These are phyloP conservation scores for Acacia acuminata DNA, from an alignment of 306 rosid genomes.

Conservation along the genomic window DNA sequence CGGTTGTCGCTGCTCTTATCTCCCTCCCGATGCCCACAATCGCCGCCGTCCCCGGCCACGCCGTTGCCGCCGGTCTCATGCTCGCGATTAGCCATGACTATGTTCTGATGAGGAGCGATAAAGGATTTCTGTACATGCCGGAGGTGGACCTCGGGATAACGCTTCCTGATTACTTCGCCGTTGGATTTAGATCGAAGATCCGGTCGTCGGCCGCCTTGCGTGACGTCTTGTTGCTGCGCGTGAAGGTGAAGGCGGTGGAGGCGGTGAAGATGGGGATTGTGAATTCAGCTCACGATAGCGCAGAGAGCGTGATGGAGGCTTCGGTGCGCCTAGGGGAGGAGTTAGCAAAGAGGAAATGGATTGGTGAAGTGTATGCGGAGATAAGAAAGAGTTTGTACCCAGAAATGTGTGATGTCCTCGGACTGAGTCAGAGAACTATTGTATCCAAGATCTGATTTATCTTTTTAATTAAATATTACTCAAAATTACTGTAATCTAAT, in stretches of 20 bases:
- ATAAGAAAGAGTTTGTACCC: conserved; percentile 65
- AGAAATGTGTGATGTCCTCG: conserved; percentile 39
- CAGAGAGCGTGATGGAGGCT: conserved; percentile 38
- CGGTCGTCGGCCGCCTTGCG: conserved; percentile 36
- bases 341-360: conserved; percentile 50
- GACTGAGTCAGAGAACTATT: conserved; percentile 4
- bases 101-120: conserved; percentile 50
- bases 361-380: conserved; percentile 48
- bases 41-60: conserved; percentile 63
- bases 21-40: conserved; percentile 68
- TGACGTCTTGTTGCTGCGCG: conserved; percentile 43
- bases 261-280: conserved; percentile 60
- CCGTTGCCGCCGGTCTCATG: conserved; percentile 53
- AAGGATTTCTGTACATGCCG: conserved; percentile 60
- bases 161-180: conserved; percentile 51
- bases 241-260: conserved; percentile 49
- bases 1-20: conserved; percentile 47
- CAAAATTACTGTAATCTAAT: not conserved
- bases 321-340: conserved; percentile 49
- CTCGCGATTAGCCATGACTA: conserved; percentile 62
- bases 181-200: conserved; percentile 41
- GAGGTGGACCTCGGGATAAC: conserved; percentile 60
- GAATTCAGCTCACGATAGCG: conserved; percentile 56
- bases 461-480: not conserved
- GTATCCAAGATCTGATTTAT: conserved; percentile 28